Conservation (phyloP, 805 yeast genomes). For the Starmerella vaccinii region DNA sequence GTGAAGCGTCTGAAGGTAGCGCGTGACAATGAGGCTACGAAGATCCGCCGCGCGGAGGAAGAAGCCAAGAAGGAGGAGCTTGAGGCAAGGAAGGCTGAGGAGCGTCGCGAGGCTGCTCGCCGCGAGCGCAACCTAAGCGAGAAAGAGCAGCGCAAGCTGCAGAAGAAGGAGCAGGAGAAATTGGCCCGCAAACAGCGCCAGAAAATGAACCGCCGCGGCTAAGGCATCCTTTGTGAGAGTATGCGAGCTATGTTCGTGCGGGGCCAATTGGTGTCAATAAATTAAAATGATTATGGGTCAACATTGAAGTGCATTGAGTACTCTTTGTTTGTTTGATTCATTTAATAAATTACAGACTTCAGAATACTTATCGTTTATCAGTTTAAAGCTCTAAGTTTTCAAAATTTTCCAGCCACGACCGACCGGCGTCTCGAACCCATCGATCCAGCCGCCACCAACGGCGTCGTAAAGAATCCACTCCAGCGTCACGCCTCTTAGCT, state of each 20-base stretch:
- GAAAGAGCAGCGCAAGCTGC: slow-evolving; percentile 69
- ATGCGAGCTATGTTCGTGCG: too few species aligned
- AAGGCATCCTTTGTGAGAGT: neutral
- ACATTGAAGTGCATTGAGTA: too few species aligned
- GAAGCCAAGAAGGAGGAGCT: slow-evolving; percentile 55
- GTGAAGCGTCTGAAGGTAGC: slow-evolving; percentile 59
- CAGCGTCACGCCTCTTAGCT: slow-evolving; percentile 42
- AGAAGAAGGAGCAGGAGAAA: slow-evolving; percentile 69
- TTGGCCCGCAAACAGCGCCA: slow-evolving; percentile 55
- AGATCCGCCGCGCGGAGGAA: slow-evolving; percentile 60
- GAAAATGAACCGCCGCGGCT: slow-evolving; percentile 16
- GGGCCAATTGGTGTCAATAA: too few species aligned
- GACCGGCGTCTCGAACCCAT: slow-evolving; percentile 49
- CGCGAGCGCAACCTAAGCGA: slow-evolving; percentile 58
- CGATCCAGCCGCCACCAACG: slow-evolving; percentile 45
- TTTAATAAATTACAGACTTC: too few species aligned
- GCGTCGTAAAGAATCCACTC: slow-evolving; percentile 48
- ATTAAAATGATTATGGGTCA: too few species aligned
- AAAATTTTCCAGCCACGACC: slow-evolving; percentile 53
- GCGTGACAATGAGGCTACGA: slow-evolving; percentile 63
- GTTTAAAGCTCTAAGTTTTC: slow-evolving; percentile 26
- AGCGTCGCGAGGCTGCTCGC: slow-evolving; percentile 46
- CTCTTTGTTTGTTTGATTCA: too few species aligned
- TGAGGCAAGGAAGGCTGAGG: slow-evolving; percentile 52
- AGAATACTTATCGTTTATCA: too few species aligned